Evolutionary conservation across 805 yeast genomes (phyloP).

Genomic region (Pichia phayaonensis): DNA sequence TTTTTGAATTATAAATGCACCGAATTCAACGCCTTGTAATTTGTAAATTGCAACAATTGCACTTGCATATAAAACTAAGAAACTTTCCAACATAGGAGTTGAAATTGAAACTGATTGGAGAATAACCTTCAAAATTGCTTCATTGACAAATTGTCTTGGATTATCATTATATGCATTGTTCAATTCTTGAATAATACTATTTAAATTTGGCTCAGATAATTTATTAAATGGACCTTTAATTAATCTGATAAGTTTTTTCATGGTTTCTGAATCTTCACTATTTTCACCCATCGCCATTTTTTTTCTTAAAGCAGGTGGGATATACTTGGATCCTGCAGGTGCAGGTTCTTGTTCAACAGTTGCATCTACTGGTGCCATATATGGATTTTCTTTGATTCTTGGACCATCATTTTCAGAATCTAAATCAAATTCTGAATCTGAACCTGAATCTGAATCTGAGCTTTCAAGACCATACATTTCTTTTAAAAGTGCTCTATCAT

Average conservation of each 20-base stretch:
- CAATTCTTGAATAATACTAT: conserved; percentile 61
- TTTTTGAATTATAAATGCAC: conserved; percentile 76
- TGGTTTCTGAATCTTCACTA: conserved; percentile 36
- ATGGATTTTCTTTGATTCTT: conserved; percentile 60
- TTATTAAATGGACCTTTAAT: conserved; percentile 82
- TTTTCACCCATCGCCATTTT: conserved; percentile 32
- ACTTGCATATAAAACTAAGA: conserved; percentile 73
- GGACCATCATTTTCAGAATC: conserved; percentile 26
- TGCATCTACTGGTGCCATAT: conserved; percentile 48
- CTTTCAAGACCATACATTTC: conserved; percentile 28
- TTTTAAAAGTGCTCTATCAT: conserved; percentile 22
- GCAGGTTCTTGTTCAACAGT: conserved; percentile 9
- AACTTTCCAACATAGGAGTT: conserved; percentile 66
- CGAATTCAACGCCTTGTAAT: conserved; percentile 79
- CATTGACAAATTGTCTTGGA: conserved; percentile 76
- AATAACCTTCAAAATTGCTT: conserved; percentile 53
- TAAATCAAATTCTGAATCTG: conserved; percentile 16
- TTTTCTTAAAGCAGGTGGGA: conserved; percentile 83
- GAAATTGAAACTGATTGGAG: conserved; percentile 57
- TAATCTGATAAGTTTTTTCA: conserved; percentile 44
- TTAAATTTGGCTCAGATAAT: conserved; percentile 80
- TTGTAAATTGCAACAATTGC: conserved; percentile 68
- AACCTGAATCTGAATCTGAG: conserved; percentile 17
- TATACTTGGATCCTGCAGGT: conserved; percentile 40
- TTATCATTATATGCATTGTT: conserved; percentile 53